These are phyloP conservation scores for Caloboletus inedulis DNA, from an alignment of 1,284 basidiomycete genomes.

Conservation along the genomic window DNA sequence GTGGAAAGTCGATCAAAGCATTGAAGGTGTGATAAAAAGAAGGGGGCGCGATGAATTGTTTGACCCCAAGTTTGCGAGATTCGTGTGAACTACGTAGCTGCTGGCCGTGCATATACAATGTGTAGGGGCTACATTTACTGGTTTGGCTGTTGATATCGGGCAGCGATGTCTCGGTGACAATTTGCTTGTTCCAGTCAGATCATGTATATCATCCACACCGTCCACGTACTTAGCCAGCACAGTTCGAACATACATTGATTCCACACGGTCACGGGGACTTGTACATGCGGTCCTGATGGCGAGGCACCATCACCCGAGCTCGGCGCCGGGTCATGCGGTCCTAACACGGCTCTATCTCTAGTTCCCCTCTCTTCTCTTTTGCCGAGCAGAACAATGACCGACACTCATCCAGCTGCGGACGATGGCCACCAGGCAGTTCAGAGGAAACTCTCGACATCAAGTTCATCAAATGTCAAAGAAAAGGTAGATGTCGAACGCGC, in stretches of 20 bases:
- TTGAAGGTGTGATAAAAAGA: constrained; percentile 59
- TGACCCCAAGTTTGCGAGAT: neutral
- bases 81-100: neutral
- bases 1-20: constrained; percentile 79
- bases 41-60: neutral
- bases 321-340: neutral
- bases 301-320: neutral
- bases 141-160: neutral
- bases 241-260: too few species aligned
- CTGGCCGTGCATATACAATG: constrained; percentile 1
- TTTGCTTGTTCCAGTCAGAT: too few species aligned
- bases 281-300: neutral
- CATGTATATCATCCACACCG: too few species aligned
- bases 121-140: neutral
- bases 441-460: constrained; percentile 19
- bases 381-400: constrained; percentile 20
- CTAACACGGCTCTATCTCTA: neutral
- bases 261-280: constrained; percentile 9
- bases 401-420: constrained; percentile 1
- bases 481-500: constrained; percentile 21
- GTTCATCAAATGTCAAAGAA: constrained; percentile 20
- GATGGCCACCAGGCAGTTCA: constrained; percentile 11
- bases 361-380: neutral
- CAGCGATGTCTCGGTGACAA: neutral
- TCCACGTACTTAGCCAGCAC: too few species aligned